phyloP scores from a whole-genome alignment of 2,329 filamentous ascomycete species.

The Beauveria bassiana region DNA sequence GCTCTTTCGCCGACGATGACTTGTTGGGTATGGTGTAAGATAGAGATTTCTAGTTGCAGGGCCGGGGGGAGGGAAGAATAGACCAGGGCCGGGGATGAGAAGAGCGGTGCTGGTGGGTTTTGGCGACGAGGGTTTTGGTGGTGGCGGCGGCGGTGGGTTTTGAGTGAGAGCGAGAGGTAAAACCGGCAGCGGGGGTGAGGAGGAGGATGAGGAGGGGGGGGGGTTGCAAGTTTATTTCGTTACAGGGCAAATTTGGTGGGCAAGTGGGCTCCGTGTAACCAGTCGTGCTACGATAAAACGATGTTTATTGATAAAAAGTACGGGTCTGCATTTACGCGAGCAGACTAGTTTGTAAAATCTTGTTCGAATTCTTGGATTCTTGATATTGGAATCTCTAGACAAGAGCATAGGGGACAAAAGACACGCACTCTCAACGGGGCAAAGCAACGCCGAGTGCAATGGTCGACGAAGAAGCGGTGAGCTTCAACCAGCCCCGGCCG shows the following conservation, averaged over 20 bases:
- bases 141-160: background rate
- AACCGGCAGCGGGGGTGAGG: background rate
- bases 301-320: too few species aligned
- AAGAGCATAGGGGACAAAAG: background rate
- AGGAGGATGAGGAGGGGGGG: background rate
- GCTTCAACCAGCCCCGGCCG: conserved; percentile 10
- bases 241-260: background rate
- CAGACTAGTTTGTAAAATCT: too few species aligned
- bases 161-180: background rate
- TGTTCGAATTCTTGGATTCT: too few species aligned
- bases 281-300: too few species aligned
- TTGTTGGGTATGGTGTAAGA: conserved; percentile 13
- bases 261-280: background rate
- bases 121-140: conserved; percentile 6
- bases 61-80: conserved; percentile 5
- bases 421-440: background rate
- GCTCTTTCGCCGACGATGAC: conserved; percentile 28
- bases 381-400: too few species aligned
- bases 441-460: background rate
- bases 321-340: background rate
- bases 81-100: conserved; percentile 12
- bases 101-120: conserved; percentile 9
- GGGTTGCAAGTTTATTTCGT: background rate
- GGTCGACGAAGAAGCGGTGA: conserved; percentile 12
- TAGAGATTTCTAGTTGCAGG: conserved; percentile 16